Percentiles rank a stretch among this genome's conserved stretches.
phyloP scores from a whole-genome alignment of 1,139 yeast species.

The Fermentozyma sake region DNA sequence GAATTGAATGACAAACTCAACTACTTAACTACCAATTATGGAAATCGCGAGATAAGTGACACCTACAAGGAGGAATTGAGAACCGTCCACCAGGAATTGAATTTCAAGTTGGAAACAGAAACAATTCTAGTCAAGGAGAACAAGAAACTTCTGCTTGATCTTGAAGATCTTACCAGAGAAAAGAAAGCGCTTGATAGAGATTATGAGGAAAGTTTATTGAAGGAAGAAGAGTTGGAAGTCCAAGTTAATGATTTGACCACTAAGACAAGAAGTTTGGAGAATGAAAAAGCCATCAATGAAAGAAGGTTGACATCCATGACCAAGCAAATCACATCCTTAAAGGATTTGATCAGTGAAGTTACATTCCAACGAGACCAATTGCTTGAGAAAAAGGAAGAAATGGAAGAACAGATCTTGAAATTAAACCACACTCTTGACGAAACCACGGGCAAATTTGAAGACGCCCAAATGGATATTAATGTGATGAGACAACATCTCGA shows the following conservation, averaged over 20 bases:
- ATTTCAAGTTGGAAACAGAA: conserved; percentile 55
- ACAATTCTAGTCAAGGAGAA: conserved; percentile 62
- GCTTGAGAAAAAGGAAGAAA: conserved; percentile 39
- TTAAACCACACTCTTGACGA: conserved; percentile 44
- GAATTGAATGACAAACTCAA: conserved; percentile 48
- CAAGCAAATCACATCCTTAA: conserved; percentile 49
- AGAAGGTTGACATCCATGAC: conserved; percentile 43
- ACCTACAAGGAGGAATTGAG: conserved; percentile 56
- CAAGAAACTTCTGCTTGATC: conserved; percentile 56
- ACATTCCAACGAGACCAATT: conserved; percentile 47
- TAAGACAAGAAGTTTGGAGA: conserved; percentile 45
- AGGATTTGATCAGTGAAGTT: conserved; percentile 49
- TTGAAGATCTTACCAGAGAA: conserved; percentile 50
- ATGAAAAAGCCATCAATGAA: conserved; percentile 40
- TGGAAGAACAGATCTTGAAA: conserved; percentile 44
- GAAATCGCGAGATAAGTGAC: conserved; percentile 39
- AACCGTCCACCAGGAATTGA: conserved; percentile 53
- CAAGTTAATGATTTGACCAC: conserved; percentile 40
- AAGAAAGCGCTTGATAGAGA: conserved; percentile 50
- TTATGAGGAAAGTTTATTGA: conserved; percentile 44
- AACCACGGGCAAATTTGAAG: conserved; percentile 30
- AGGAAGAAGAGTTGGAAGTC: conserved; percentile 46
- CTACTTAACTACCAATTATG: conserved; percentile 47
- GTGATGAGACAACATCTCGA: conserved; percentile 36
- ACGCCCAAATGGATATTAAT: conserved; percentile 25